Conservation (phyloP, 2,329 filamentous ascomycete species). For the Colletotrichum sp. region DNA sequence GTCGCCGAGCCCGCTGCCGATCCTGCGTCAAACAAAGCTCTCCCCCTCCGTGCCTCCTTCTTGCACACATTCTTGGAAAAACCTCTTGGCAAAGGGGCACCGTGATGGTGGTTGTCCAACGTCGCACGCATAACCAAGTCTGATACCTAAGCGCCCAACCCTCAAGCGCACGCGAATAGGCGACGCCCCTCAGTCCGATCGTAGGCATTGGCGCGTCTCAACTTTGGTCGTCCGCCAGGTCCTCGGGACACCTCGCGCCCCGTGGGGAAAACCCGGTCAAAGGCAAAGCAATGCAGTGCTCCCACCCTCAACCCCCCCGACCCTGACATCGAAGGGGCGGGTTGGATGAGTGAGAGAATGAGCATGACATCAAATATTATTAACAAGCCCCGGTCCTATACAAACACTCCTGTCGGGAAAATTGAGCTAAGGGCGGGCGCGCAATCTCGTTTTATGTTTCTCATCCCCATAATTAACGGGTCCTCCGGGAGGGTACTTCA, state of each 20-base stretch:
- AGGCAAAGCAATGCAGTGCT: not conserved
- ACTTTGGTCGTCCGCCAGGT: constrained; percentile 6
- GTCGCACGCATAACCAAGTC: not conserved
- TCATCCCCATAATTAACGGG: constrained; percentile 13
- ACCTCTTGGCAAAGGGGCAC: not conserved
- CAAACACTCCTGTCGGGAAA: not conserved
- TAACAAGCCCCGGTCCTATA: not conserved
- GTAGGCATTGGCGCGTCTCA: constrained; percentile 18
- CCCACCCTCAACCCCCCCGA: not conserved
- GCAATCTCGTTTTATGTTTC: constrained; percentile 16
- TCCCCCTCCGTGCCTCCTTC: not conserved
- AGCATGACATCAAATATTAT: constrained; percentile 8
- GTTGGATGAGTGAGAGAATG: not conserved
- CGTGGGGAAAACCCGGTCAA: constrained; percentile 19
- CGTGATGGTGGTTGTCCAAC: not conserved
- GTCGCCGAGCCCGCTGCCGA: not conserved
- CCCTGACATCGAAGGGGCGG: not conserved
- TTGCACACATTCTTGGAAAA: not conserved
- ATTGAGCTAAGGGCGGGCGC: not conserved
- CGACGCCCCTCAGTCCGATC: not conserved
- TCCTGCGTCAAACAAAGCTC: not conserved
- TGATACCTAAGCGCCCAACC: constrained; percentile 1
- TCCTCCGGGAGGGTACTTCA: not conserved
- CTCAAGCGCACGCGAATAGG: not conserved
- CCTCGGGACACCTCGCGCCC: constrained; percentile 9